These are phyloP conservation scores for Metschnikowia kofuensis DNA, from an alignment of 805 yeast genomes.

Conservation along the genomic window DNA sequence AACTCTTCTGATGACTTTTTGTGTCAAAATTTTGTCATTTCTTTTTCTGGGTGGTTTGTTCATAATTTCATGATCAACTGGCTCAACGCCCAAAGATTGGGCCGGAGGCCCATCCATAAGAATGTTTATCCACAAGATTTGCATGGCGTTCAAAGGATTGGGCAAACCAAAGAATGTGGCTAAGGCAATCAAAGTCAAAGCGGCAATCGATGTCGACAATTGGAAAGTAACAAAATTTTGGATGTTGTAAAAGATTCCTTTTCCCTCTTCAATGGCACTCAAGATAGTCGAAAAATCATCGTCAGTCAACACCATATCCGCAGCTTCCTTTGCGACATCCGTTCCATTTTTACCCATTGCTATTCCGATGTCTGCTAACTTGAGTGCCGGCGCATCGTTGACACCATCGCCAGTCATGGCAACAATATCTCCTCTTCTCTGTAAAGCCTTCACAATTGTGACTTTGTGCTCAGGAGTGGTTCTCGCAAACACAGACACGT, in stretches of 20 bases:
- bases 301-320: slow-evolving; percentile 95
- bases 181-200: slow-evolving; percentile 82
- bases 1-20: slow-evolving; percentile 65
- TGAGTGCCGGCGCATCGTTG: slow-evolving; percentile 97
- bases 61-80: slow-evolving; percentile 95
- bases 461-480: slow-evolving; percentile 95
- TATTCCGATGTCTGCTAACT: slow-evolving; percentile 93
- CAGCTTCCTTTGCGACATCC: slow-evolving; percentile 97
- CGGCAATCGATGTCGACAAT: slow-evolving; percentile 93
- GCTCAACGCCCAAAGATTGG: slow-evolving; percentile 95
- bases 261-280: slow-evolving; percentile 94
- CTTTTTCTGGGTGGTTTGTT: slow-evolving; percentile 92
- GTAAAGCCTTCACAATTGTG: slow-evolving; percentile 83
- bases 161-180: slow-evolving; percentile 86
- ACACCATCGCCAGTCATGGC: slow-evolving; percentile 99
- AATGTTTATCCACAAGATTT: slow-evolving; percentile 94
- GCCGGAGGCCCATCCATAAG: slow-evolving; percentile 99
- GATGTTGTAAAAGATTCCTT: slow-evolving; percentile 93
- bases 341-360: slow-evolving; percentile 94
- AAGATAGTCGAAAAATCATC: slow-evolving; percentile 95
- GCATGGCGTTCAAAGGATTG: slow-evolving; percentile 97
- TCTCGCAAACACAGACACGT: slow-evolving; percentile 89
- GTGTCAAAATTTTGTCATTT: slow-evolving; percentile 78
- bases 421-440: slow-evolving; percentile 87
- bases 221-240: slow-evolving; percentile 95